Percentiles rank a stretch among this genome's conserved stretches.
Evolutionary conservation across 345 rosid species (phyloP).

Genomic region (Moricandia arvensis): DNA sequence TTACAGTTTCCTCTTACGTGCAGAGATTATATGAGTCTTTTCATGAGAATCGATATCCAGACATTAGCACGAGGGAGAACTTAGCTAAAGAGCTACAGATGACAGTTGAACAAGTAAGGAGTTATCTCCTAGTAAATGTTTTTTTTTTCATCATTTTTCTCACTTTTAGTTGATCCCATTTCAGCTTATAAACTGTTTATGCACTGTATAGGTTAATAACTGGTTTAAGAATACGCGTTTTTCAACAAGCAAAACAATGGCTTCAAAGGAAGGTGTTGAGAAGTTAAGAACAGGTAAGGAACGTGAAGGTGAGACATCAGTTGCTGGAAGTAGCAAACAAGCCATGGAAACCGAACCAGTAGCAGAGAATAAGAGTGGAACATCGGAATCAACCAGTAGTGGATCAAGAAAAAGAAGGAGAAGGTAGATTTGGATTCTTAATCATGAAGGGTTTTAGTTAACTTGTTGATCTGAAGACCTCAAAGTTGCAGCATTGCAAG

Average conservation of each 20-base stretch:
- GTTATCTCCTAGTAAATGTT: background rate
- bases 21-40: conserved; percentile 64
- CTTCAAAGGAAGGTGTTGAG: conserved; percentile 29
- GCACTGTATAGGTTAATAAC: conserved; percentile 55
- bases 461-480: conserved; percentile 13
- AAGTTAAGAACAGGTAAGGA: background rate
- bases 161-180: background rate
- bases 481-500: background rate
- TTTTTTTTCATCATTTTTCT: background rate
- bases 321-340: conserved; percentile 27
- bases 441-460: conserved; percentile 5
- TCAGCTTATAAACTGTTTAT: conserved; percentile 9
- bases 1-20: conserved; percentile 11
- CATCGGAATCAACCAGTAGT: conserved; percentile 16
- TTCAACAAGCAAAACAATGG: conserved; percentile 26
- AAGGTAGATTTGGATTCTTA: conserved; percentile 13
- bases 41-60: conserved; percentile 67
- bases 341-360: conserved; percentile 16
- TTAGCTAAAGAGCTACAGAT: conserved; percentile 64
- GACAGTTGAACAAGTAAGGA: conserved; percentile 59
- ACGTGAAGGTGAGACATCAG: conserved; percentile 20
- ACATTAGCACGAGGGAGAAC: conserved; percentile 54
- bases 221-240: conserved; percentile 83
- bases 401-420: conserved; percentile 35
- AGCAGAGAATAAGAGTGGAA: background rate